phyloP scores from a whole-genome alignment of 2,329 filamentous ascomycete genomes.

The Trichoderma oligosporum region DNA sequence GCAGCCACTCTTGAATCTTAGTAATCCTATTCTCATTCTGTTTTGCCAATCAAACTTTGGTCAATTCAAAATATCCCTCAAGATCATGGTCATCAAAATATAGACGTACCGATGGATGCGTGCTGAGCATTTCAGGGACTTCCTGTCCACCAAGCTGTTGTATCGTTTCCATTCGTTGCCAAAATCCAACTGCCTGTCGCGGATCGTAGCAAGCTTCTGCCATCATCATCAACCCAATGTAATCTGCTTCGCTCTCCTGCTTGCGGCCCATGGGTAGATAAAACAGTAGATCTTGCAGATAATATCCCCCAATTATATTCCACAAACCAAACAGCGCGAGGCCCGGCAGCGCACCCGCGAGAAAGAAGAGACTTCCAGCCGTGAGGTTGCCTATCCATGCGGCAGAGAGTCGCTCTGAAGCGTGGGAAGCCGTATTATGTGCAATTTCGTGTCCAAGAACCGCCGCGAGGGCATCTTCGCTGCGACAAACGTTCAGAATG shows the following conservation, averaged over 20 bases:
- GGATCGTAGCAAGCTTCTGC: constrained; percentile 75
- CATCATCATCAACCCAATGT: constrained; percentile 81
- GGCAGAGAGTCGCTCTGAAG: constrained; percentile 59
- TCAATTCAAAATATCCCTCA: neutral
- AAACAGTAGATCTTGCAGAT: constrained; percentile 60
- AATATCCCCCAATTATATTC: constrained; percentile 42
- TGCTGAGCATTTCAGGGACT: constrained; percentile 68
- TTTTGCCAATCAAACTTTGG: neutral
- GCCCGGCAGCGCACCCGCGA: constrained; percentile 44
- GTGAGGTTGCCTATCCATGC: constrained; percentile 51
- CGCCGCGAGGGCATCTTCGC: constrained; percentile 67
- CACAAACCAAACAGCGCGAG: constrained; percentile 38
- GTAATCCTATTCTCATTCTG: constrained; percentile 60
- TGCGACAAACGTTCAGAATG: constrained; percentile 62
- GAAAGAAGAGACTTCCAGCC: constrained; percentile 46
- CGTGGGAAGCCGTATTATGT: constrained; percentile 67
- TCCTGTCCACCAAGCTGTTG: constrained; percentile 41
- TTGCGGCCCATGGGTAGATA: constrained; percentile 63
- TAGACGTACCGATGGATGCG: constrained; percentile 64
- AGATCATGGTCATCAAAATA: neutral
- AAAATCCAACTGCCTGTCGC: constrained; percentile 61
- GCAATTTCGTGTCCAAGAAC: constrained; percentile 78
- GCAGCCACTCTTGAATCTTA: constrained; percentile 62
- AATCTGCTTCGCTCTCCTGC: constrained; percentile 76
- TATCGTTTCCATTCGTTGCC: constrained; percentile 60